These are phyloP conservation scores for Cymbidium sinense DNA, from an alignment of 106 monocot species.

Conservation along the genomic window DNA sequence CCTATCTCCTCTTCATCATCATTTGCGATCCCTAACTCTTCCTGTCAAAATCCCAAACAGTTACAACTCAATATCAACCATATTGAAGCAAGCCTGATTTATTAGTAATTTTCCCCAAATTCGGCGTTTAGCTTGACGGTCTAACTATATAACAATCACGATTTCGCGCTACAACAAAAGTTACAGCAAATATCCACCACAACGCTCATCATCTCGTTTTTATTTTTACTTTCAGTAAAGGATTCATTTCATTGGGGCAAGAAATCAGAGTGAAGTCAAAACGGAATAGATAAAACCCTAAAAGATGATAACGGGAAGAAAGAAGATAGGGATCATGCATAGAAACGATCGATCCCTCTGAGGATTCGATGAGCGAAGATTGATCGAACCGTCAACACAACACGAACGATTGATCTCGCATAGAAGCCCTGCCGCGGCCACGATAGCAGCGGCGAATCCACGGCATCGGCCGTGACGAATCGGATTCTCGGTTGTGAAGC, in stretches of 20 bases:
- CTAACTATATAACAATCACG: no score
- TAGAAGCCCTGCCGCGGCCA: background rate
- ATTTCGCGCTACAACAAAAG: no score
- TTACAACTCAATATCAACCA: background rate
- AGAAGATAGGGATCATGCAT: background rate
- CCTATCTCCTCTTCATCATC: background rate
- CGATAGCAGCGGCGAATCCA: background rate
- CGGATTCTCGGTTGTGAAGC: background rate
- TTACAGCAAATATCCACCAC: no score
- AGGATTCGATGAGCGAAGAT: background rate
- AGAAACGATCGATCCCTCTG: background rate
- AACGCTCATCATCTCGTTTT: background rate
- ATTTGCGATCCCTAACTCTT: background rate
- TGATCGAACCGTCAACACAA: no score
- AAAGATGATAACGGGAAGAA: background rate
- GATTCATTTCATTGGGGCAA: background rate
- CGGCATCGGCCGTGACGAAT: background rate
- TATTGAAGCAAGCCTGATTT: background rate
- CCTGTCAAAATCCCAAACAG: background rate
- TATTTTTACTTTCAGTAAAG: background rate
- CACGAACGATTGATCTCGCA: background rate
- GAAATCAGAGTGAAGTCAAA: background rate
- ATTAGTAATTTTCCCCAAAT: no score
- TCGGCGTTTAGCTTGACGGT: no score
- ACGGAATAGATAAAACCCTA: background rate